Evolutionary conservation across 129 eudicot species (phyloP), one percentile per base, ranked within the genome.

Genomic region (Artemisia tridentata): DNA sequence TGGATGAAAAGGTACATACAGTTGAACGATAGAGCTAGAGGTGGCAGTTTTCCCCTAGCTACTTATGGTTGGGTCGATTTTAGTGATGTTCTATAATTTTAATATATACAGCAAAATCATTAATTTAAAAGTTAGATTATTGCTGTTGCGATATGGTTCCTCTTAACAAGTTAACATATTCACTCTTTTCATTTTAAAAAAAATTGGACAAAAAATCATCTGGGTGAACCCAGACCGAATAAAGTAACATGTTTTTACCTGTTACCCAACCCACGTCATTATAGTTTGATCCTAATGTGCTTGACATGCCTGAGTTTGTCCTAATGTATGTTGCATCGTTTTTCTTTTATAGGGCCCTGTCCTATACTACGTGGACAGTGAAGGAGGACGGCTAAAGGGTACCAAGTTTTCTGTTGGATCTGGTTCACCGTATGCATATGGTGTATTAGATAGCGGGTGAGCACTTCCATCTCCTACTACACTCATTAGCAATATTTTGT

Each of bases 1-100:
- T 96, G 95, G 96, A 93, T 78, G 98, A 93, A 70, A 81, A 83
- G 90, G 98, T 89, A 85, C 50, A 34, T 63, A 25, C 3, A 20
- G 29, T 14, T 51, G 4, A 45, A 57, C 6, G 5, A 23, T 18
- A 19, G 14, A 21, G 43, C 9, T 23, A 16, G 75, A 43, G 20
- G 20, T 7, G 50, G 16, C 2, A 68, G 11, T 10, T 51, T 68
- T 45, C 3, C 10, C 55, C 68, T 16, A 21, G 46, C 21, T 23
- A 20, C 55, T 65, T 65, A 18, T 65, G 18, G 7, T 45, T 19
- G 19, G 56, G 13, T 65, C 48, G 70, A 65, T 7, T 38, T 7
- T 38, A 7, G 45, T 38, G 1, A 38, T 38, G 45, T 47, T 43
- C 14, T 12, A 14, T 12, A 15, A 3, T 15, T 51, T 12, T 50